These are phyloP conservation scores for Aquilaria agallochum DNA, from an alignment of 441 rosid species.

Conservation along the genomic window DNA sequence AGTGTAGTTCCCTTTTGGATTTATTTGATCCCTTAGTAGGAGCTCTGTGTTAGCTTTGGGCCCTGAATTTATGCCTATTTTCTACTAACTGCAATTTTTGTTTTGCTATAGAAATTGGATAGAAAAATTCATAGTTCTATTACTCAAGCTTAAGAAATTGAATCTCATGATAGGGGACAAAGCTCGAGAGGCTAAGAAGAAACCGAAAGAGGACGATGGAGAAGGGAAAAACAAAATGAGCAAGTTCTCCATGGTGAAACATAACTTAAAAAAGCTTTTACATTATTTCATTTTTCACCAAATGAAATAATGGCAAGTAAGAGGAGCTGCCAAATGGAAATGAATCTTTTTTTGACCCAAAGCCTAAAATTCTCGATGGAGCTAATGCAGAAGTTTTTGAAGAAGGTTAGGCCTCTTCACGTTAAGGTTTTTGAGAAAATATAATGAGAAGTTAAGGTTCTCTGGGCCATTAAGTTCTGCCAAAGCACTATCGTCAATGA, in stretches of 20 bases:
- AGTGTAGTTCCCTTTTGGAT: too few relatives aligned
- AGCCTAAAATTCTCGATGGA: conserved; percentile 47
- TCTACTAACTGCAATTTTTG: conserved; percentile 25
- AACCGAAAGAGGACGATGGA: conserved; percentile 15
- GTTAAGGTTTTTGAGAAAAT: conserved; percentile 65
- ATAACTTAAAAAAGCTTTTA: conserved; percentile 77
- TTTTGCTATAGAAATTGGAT: conserved; percentile 72
- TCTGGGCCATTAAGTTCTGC: conserved; percentile 46
- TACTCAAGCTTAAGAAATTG: conserved; percentile 56
- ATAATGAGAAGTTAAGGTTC: conserved; percentile 55
- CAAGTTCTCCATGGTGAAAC: conserved; percentile 55
- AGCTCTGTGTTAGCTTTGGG: too few relatives aligned
- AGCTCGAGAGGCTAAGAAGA: conserved; percentile 11
- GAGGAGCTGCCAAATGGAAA: conserved; percentile 29
- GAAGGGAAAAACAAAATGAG: conserved; percentile 22
- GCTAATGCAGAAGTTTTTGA: conserved; percentile 71
- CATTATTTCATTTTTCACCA: conserved; percentile 55
- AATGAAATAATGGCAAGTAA: conserved; percentile 46
- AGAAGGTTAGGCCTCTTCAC: conserved; percentile 89
- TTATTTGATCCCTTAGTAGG: too few relatives aligned
- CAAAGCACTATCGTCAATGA: conserved; percentile 9
- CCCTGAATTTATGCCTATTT: too few relatives aligned
- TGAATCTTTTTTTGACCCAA: conserved; percentile 48
- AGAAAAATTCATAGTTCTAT: conserved; percentile 66
- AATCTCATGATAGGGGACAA: conserved; percentile 29